Conservation (phyloP, 768 basidiomycete species). For the Calocera cornea region DNA sequence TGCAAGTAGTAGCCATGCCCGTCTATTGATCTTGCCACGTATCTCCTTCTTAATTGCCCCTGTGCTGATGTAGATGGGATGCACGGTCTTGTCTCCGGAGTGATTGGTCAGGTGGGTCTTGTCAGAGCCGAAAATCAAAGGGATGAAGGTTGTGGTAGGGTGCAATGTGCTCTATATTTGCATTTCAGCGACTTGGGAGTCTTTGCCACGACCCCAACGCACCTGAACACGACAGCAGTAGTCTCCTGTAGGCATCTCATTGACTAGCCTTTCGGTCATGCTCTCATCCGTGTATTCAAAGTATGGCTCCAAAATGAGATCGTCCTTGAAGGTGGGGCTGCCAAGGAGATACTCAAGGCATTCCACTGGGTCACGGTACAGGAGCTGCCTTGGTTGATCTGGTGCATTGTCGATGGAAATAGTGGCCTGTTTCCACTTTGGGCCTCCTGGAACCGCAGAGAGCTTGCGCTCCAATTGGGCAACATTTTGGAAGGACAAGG, state of each 20-base stretch:
- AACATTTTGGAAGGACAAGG: background rate
- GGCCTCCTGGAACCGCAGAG: background rate
- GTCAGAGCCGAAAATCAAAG: constrained; percentile 23
- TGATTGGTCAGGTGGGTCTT: constrained; percentile 26
- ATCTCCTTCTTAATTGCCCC: constrained; percentile 25
- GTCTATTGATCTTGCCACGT: constrained; percentile 14
- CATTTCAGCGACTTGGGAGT: background rate
- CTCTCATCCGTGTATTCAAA: background rate
- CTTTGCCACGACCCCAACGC: background rate
- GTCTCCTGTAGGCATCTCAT: constrained; percentile 4
- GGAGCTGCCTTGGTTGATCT: constrained; percentile 17
- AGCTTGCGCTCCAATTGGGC: background rate
- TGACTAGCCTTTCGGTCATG: background rate
- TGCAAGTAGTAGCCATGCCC: background rate
- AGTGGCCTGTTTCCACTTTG: background rate
- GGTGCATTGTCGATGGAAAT: constrained; percentile 1
- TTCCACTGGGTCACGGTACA: constrained; percentile 23
- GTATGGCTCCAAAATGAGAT: background rate
- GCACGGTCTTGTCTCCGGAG: constrained; percentile 23
- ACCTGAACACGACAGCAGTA: background rate
- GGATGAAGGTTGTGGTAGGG: constrained; percentile 18
- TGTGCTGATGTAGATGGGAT: constrained; percentile 23
- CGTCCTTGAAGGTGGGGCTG: constrained; percentile 17
- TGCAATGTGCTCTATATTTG: background rate
- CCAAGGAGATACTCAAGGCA: constrained; percentile 19